Evolutionary conservation across 495 filamentous ascomycete species (phyloP).

Genomic region (Hyaloscypha finlandica): DNA sequence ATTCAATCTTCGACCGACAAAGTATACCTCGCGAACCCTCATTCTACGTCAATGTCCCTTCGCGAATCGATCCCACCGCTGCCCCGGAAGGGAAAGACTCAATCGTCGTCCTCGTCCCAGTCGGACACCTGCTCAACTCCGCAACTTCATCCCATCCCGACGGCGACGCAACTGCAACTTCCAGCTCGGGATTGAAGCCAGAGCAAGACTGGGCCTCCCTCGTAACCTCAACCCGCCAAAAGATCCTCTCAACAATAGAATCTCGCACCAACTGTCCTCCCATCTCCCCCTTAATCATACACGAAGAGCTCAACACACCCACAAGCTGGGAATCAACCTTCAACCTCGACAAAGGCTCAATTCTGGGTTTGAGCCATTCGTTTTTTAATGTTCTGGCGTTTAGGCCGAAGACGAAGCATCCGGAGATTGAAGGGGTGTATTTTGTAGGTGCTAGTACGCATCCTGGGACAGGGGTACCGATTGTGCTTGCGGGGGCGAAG

Average conservation of each 20-base stretch:
- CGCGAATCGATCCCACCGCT: slow-evolving; percentile 62
- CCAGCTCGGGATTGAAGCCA: slow-evolving; percentile 37
- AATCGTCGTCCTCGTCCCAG: slow-evolving; percentile 66
- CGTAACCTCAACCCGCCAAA: slow-evolving; percentile 49
- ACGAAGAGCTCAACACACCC: slow-evolving; percentile 65
- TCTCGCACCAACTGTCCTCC: slow-evolving; percentile 50
- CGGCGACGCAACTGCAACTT: slow-evolving; percentile 31
- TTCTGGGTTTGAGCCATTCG: slow-evolving; percentile 64
- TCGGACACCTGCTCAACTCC: slow-evolving; percentile 54
- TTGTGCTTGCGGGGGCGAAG: slow-evolving; percentile 63
- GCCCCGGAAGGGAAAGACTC: slow-evolving; percentile 62
- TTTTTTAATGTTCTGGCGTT: slow-evolving; percentile 74
- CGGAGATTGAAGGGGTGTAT: slow-evolving; percentile 45
- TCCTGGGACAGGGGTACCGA: slow-evolving; percentile 72
- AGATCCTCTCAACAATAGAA: slow-evolving; percentile 56
- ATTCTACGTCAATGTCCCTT: slow-evolving; percentile 76
- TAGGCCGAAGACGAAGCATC: slow-evolving; percentile 58
- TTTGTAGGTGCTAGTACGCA: slow-evolving; percentile 74
- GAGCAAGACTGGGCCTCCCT: slow-evolving; percentile 60
- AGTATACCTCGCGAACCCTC: slow-evolving; percentile 61
- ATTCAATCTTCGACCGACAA: slow-evolving; percentile 68
- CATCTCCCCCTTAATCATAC: slow-evolving; percentile 47
- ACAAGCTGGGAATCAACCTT: slow-evolving; percentile 60
- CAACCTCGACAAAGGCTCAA: slow-evolving; percentile 71
- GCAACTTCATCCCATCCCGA: slow-evolving; percentile 17